phyloP scores from a whole-genome alignment of 495 filamentous ascomycete genomes.

The Xylaria sp. region DNA sequence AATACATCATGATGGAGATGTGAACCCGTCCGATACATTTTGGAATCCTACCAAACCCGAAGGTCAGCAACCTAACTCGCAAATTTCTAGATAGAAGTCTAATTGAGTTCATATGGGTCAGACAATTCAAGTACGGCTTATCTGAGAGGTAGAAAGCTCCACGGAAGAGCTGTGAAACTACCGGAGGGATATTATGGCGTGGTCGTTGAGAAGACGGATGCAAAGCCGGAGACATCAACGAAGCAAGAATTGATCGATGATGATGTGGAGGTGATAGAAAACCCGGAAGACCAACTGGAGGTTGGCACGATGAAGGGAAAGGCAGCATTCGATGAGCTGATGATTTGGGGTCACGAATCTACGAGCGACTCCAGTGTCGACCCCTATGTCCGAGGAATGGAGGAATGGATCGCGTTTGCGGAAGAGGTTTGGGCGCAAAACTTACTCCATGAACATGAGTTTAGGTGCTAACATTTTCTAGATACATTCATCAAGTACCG shows the following conservation, averaged over 20 bases:
- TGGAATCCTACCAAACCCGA: slow-evolving; percentile 66
- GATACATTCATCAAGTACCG: slow-evolving; percentile 38
- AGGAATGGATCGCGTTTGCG: slow-evolving; percentile 86
- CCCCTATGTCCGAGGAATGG: slow-evolving; percentile 66
- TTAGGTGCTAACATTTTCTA: slow-evolving; percentile 14
- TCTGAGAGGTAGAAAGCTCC: slow-evolving; percentile 84
- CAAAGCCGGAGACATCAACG: slow-evolving; percentile 35
- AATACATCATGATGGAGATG: slow-evolving; percentile 78
- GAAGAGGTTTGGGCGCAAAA: slow-evolving; percentile 52
- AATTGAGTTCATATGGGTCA: slow-evolving; percentile 20
- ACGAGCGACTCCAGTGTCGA: slow-evolving; percentile 57
- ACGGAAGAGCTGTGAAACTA: slow-evolving; percentile 69
- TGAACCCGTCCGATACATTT: slow-evolving; percentile 69
- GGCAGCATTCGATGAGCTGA: slow-evolving; percentile 75
- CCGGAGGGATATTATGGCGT: slow-evolving; percentile 78
- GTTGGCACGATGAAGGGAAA: slow-evolving; percentile 66
- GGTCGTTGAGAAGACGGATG: slow-evolving; percentile 45
- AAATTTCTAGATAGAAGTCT: slow-evolving; percentile 11
- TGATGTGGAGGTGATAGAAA: slow-evolving; percentile 49
- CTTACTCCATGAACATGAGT: background rate
- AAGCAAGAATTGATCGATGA: slow-evolving; percentile 35
- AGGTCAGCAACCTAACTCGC: slow-evolving; percentile 27
- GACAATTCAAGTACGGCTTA: slow-evolving; percentile 66
- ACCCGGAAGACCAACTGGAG: slow-evolving; percentile 56
- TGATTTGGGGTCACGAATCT: slow-evolving; percentile 83